Evolutionary conservation across 176 grass and related monocot genomes (phyloP), one percentile per base, ranked within the genome.

Genomic region (Thalia dealbata): DNA sequence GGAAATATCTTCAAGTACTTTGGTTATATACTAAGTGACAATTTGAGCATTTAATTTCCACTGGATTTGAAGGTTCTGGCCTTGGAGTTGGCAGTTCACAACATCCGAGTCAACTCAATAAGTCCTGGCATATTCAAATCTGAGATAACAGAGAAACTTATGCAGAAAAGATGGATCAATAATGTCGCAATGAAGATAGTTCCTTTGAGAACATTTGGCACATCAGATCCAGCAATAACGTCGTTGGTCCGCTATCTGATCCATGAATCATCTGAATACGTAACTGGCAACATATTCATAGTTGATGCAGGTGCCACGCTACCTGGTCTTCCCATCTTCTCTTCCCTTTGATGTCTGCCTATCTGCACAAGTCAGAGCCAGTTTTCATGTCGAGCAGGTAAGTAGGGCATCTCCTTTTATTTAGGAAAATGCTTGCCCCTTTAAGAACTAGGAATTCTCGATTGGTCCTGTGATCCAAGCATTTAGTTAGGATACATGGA

Each of bases 21-120:
- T 62, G 25, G 16, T 62, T 42, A n/a, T n/a, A n/a, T n/a, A n/a
- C 12, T 6, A 22, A 42, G 13, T 16, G 4, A n/a, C 54, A 23
- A 43, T 0, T 21, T 3, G 8, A 23, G 21, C 19, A 12, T 43
- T 14, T 21, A 16, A 4, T 15, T n/a, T 14, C 10, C 15, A 16
- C 64, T 66, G 9, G 14, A 41, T 68, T 68, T 54, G 54, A 52
- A 86, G 84, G 76, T 82, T 45, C 79, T 79, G 46, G 76, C 80
- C 16, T 14, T 79, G 80, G 84, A 82, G 79, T 58, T 82, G 32
- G 80, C 80, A 70, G 56, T 21, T 67, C 24, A 75, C 26, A 68
- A 73, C 32, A 82, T 86, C 23, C 67, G 80, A 11, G 76, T 78
- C 30, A 86, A 86, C 71, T 70, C 79, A 32, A 82, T 79, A 38